phyloP scores from a whole-genome alignment of 176 grass and related monocot genomes.

The Juncus inflexus region DNA sequence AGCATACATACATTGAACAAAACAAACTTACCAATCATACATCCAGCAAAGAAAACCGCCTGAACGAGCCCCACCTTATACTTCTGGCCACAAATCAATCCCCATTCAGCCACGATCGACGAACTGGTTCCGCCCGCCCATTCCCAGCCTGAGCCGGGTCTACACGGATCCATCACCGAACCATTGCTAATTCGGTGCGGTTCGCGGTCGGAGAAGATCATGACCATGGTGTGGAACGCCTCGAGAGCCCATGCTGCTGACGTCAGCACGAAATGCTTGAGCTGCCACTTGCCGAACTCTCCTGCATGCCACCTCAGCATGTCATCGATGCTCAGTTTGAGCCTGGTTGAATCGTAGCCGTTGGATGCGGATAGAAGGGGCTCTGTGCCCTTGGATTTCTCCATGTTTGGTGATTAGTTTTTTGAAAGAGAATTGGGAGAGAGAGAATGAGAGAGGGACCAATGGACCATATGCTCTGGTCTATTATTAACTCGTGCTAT shows the following conservation, averaged over 20 bases:
- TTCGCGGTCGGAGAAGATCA: slow-evolving; percentile 88
- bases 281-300: slow-evolving; percentile 91
- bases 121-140: slow-evolving; percentile 40
- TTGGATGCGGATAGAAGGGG: slow-evolving; percentile 12
- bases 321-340: slow-evolving; percentile 59
- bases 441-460: slow-evolving; percentile 1
- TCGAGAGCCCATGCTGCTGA: slow-evolving; percentile 84
- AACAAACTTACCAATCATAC: slow-evolving; percentile 60
- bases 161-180: slow-evolving; percentile 30
- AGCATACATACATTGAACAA: not conserved
- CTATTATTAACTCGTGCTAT: not conserved
- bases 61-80: slow-evolving; percentile 90
- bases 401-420: no score
- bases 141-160: slow-evolving; percentile 38
- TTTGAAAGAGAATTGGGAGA: not conserved
- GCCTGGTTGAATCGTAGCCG: not conserved
- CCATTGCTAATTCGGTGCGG: slow-evolving; percentile 27
- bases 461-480: not conserved
- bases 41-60: slow-evolving; percentile 65
- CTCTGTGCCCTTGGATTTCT: not conserved
- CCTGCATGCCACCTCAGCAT: slow-evolving; percentile 55
- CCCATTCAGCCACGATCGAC: slow-evolving; percentile 80
- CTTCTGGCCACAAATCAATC: slow-evolving; percentile 54
- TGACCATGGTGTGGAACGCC: slow-evolving; percentile 90
- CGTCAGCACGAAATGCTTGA: slow-evolving; percentile 74